phyloP scores from a whole-genome alignment of 2,329 filamentous ascomycete species.

The Aspergillus ibericus region DNA sequence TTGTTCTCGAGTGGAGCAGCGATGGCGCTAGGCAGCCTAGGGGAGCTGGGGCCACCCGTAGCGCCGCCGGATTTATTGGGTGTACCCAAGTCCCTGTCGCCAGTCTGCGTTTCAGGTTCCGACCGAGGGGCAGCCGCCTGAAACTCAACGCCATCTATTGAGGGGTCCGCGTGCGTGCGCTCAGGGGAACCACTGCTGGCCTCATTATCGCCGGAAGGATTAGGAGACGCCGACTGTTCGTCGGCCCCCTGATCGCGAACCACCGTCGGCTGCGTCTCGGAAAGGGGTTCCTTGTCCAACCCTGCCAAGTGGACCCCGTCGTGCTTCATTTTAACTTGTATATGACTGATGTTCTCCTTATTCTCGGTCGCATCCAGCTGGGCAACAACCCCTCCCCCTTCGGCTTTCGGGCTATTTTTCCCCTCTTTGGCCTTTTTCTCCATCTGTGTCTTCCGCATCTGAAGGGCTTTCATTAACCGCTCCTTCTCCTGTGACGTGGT shows the following conservation, averaged over 20 bases:
- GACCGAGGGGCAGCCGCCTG: slow-evolving; percentile 19
- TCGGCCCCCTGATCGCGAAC: slow-evolving; percentile 5
- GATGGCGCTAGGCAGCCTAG: slow-evolving; percentile 26
- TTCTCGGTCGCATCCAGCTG: slow-evolving; percentile 17
- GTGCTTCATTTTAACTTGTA: slow-evolving; percentile 12
- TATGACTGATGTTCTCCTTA: slow-evolving; percentile 33
- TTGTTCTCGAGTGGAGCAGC: slow-evolving; percentile 30
- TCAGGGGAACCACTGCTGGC: slow-evolving; percentile 15
- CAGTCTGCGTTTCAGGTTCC: slow-evolving; percentile 28
- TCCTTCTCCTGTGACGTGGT: slow-evolving; percentile 86
- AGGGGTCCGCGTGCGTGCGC: not conserved
- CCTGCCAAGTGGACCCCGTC: slow-evolving; percentile 13
- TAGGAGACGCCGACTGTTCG: slow-evolving; percentile 1
- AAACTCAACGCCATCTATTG: slow-evolving; percentile 2
- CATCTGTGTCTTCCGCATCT: slow-evolving; percentile 81
- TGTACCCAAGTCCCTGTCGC: slow-evolving; percentile 25
- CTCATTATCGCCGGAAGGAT: slow-evolving; percentile 7
- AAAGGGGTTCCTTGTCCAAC: slow-evolving; percentile 15
- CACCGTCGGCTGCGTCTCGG: slow-evolving; percentile 11
- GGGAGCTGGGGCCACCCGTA: slow-evolving; percentile 31
- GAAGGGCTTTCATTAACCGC: slow-evolving; percentile 89
- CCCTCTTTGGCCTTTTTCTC: slow-evolving; percentile 35
- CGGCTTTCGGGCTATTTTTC: slow-evolving; percentile 27
- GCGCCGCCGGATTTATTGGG: slow-evolving; percentile 23
- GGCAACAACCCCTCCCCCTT: slow-evolving; percentile 15